Evolutionary conservation across 2,329 filamentous ascomycete species (phyloP), one percentile per base, ranked within the genome.

Genomic region (Alternaria sp.): DNA sequence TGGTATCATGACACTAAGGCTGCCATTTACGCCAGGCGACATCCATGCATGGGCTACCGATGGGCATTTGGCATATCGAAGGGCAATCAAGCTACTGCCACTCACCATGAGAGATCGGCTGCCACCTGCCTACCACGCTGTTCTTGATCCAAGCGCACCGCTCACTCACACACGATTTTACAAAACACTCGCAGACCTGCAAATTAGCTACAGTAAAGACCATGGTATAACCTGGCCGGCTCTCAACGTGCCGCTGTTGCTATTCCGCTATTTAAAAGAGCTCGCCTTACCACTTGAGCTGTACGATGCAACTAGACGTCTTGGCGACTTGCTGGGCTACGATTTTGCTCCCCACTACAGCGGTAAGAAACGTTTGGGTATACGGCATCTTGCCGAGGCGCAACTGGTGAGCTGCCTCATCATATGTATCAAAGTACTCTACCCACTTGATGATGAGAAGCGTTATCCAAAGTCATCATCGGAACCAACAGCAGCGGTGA

Each of bases 1-100:
- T 34, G 94, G 88, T 2, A 88, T 88, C 38, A 72, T 95, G 46
- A 82, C 97, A 27, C 82, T 97, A 68, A 88, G 90, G 57, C 83
- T 95, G 57, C 93, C 94, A 0, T 84, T 92, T n/a, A 88, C 89
- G 22, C 81, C 94, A 8, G 90, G 88, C 11, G 92, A 96, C 65
- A 78, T 98, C 12, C 85, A 85, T 64, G 74, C 74, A 45, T 97
- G 92, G 89, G 87, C 87, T 16, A 86, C 85, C 49, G 82, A 82
- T 59, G 89, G 89, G 48, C 86, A 90, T 57, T 84, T 98, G 27
- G 85, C 90, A 0, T 98, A 90, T 76, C 85, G 90, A 46, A 84
- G 87, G 67, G 90, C 90, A 20, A 80, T 85, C 46, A 82, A 80
- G 72, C 75, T 76, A 49, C 63, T 94, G 0, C 89, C 91, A 4